Conservation (phyloP, 176 grass and related monocot genomes). For the Aegilops bicornis region DNA sequence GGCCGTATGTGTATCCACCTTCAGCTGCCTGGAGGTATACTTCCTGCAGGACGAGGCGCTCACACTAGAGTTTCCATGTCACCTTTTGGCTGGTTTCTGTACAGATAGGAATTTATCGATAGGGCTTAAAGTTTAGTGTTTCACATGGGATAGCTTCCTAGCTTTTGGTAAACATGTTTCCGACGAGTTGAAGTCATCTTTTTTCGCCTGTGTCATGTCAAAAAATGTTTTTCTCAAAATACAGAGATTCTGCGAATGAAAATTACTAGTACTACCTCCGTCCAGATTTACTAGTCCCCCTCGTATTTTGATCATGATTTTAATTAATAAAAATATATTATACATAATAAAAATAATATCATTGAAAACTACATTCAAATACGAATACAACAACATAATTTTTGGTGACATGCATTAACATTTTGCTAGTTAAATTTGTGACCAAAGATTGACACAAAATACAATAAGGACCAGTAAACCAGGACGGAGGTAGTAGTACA, state of each 20-base stretch:
- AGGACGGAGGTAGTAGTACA: no score
- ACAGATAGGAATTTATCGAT: background rate
- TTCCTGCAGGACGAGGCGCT: background rate
- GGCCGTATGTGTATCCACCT: background rate
- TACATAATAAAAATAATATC: no score
- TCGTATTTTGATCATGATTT: no score
- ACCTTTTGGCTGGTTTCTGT: background rate
- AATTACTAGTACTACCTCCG: no score
- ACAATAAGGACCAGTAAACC: no score
- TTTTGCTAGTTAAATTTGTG: no score
- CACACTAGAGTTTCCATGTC: conserved; percentile 6
- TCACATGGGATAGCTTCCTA: background rate
- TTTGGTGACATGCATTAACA: no score
- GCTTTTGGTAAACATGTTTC: background rate
- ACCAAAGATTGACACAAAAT: no score
- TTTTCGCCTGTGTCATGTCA: background rate
- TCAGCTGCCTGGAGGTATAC: background rate
- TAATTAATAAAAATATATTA: no score
- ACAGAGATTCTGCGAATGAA: background rate
- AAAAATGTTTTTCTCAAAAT: background rate
- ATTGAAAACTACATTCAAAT: no score
- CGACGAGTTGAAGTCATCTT: background rate
- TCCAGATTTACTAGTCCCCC: no score
- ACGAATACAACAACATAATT: no score
- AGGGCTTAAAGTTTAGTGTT: background rate